Evolutionary conservation across 176 grass and related monocot genomes (phyloP), one percentile per base, ranked within the genome.

Genomic region (Ampelocalamus luodianensis): DNA sequence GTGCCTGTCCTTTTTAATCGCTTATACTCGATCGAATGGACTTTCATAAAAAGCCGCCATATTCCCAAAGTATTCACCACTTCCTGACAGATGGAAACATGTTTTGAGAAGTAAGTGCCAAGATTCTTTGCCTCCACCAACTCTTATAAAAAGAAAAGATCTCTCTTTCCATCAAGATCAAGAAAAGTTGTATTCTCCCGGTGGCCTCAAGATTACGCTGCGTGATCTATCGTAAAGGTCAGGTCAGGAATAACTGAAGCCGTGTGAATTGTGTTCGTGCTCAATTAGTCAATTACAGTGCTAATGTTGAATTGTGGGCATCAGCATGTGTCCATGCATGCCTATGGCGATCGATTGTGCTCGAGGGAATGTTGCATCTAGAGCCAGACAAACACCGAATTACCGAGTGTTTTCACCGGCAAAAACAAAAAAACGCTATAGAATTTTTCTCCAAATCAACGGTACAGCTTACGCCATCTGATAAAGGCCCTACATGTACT

Each of bases 41-140:
- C 53, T 79, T 79, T 45, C 77, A 24, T 74, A 8, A 65, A 86
- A 74, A 81, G 68, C 10, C 77, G 48, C 22, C 55, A 80, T 78
- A 65, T 73, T 80, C 68, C n/a, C 56, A 72, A 73, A 23, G 65
- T 64, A 51, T 39, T 64, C 42, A 17, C 71, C 15, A 12, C 11
- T 32, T 20, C 29, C 10, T 20, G 65, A 42, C 86, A 53, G 32
- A 60, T 62, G 64, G n/a, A 78, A 62, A 27, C 79, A 51, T 49
- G 43, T 63, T 29, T 39, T 48, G 10, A 22, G 17, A 71, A 73
- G 23, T 36, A 60, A 45, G 63, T n/a, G 72, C 61, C 76, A 71
- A 79, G 75, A 85, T 71, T 77, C 74, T 32, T 78, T 73, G 15
- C 80, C 44, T 83, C 54, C 39, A 9, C 53, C 8, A 48, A 3